Percentiles rank a stretch among this genome's conserved stretches.
These are phyloP conservation scores for Colletotrichum magnum DNA, from an alignment of 2,329 filamentous ascomycete species.

Conservation along the genomic window DNA sequence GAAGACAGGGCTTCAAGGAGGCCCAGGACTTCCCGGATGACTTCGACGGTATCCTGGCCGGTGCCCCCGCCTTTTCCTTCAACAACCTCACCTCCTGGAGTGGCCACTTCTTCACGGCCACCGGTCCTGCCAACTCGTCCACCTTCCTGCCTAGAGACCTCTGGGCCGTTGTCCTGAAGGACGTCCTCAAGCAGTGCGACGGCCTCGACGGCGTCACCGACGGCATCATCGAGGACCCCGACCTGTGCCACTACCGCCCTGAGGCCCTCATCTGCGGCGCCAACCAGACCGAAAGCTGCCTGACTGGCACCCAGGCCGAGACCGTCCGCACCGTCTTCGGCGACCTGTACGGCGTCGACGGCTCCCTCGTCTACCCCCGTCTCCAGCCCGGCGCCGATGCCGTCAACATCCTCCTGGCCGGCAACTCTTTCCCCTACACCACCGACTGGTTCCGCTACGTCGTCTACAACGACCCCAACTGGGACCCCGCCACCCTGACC, in stretches of 20 bases:
- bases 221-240: conserved; percentile 42
- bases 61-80: conserved; percentile 56
- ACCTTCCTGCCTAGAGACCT: conserved; percentile 50
- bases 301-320: conserved; percentile 51
- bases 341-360: conserved; percentile 48
- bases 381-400: conserved; percentile 65
- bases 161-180: conserved; percentile 34
- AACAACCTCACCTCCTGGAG: conserved; percentile 55
- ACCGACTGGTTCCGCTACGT: conserved; percentile 56
- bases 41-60: conserved; percentile 59
- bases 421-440: conserved; percentile 46
- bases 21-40: conserved; percentile 63
- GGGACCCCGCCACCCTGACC: conserved; percentile 51
- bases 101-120: conserved; percentile 51
- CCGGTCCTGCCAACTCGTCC: conserved; percentile 57
- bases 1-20: conserved; percentile 64
- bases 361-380: conserved; percentile 56
- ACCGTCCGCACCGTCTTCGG: conserved; percentile 51
- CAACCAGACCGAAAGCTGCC: conserved; percentile 8
- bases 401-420: conserved; percentile 58
- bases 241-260: conserved; percentile 53
- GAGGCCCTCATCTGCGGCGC: conserved; percentile 56
- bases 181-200: conserved; percentile 49
- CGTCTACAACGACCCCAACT: conserved; percentile 55
- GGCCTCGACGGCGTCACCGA: conserved; percentile 44